Conservation (phyloP, 306 rosid genomes). For the Albizia julibrissin region DNA sequence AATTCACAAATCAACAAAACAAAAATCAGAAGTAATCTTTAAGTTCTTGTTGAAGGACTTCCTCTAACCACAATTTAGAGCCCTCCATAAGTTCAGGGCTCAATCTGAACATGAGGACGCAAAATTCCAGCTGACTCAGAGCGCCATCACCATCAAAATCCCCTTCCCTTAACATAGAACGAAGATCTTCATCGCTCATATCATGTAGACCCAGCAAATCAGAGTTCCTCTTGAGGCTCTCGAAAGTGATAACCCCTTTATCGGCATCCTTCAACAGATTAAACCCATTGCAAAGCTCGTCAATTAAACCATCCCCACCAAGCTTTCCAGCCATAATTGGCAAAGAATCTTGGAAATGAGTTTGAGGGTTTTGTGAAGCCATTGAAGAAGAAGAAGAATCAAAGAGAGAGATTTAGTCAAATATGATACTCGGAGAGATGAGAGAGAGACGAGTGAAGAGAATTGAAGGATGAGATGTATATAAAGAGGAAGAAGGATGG, state of each 20-base stretch:
- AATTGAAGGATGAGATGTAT: slow-evolving; percentile 15
- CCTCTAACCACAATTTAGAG: slow-evolving; percentile 53
- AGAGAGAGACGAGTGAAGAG: not conserved
- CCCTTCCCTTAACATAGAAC: slow-evolving; percentile 59
- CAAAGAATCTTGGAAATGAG: slow-evolving; percentile 64
- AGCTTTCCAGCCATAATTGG: slow-evolving; percentile 81
- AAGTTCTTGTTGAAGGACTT: slow-evolving; percentile 46
- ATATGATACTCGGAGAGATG: not conserved
- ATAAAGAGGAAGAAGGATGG: slow-evolving; percentile 11
- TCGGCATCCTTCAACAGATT: slow-evolving; percentile 56
- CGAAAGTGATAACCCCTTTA: slow-evolving; percentile 68
- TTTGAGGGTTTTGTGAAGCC: slow-evolving; percentile 51
- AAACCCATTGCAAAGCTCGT: slow-evolving; percentile 78
- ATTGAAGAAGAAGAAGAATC: slow-evolving; percentile 20
- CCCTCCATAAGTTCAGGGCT: slow-evolving; percentile 81
- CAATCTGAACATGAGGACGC: slow-evolving; percentile 76
- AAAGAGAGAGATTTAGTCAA: not conserved
- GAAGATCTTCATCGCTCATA: slow-evolving; percentile 61
- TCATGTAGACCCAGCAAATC: slow-evolving; percentile 56
- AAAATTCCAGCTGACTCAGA: slow-evolving; percentile 73
- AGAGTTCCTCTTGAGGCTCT: slow-evolving; percentile 65
- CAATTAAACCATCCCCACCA: slow-evolving; percentile 76
- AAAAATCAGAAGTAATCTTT: slow-evolving; percentile 2
- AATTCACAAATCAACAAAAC: not conserved
- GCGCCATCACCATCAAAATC: slow-evolving; percentile 78